These are phyloP conservation scores for Glutinoglossum americanum DNA, from an alignment of 495 filamentous ascomycete genomes.

Conservation along the genomic window DNA sequence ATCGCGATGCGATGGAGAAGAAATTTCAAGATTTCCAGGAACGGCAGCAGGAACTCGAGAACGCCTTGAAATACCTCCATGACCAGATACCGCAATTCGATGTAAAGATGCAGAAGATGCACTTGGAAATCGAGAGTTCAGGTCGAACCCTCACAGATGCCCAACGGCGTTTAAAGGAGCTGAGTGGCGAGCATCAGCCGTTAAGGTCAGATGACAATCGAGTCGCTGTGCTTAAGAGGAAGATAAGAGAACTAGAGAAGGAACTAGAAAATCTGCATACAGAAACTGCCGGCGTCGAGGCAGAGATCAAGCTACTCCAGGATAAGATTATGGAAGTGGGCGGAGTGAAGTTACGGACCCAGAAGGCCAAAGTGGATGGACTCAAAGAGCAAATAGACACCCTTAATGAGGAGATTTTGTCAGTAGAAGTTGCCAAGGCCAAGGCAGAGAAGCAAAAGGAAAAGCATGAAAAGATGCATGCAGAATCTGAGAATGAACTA, in stretches of 20 bases:
- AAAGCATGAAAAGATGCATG: slow-evolving; percentile 67
- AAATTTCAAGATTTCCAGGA: slow-evolving; percentile 63
- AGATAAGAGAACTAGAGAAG: slow-evolving; percentile 47
- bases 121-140: slow-evolving; percentile 71
- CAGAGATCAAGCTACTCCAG: slow-evolving; percentile 76
- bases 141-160: slow-evolving; percentile 68
- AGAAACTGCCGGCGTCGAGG: slow-evolving; percentile 69
- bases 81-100: slow-evolving; percentile 67
- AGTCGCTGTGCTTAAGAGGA: slow-evolving; percentile 46
- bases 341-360: slow-evolving; percentile 71
- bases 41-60: slow-evolving; percentile 54
- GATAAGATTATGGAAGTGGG: slow-evolving; percentile 97
- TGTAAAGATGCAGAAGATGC: slow-evolving; percentile 79
- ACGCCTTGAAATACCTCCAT: slow-evolving; percentile 45
- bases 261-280: slow-evolving; percentile 61
- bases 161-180: slow-evolving; percentile 61
- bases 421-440: slow-evolving; percentile 59
- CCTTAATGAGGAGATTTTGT: slow-evolving; percentile 59
- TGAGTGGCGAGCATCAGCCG: slow-evolving; percentile 55
- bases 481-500: slow-evolving; percentile 55
- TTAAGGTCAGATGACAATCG: slow-evolving; percentile 56
- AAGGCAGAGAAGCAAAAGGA: slow-evolving; percentile 82
- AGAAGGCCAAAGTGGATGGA: slow-evolving; percentile 86
- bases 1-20: slow-evolving; percentile 66
- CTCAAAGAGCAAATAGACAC: slow-evolving; percentile 68